These are phyloP conservation scores for Mariannaea sp. DNA, from an alignment of 2,329 filamentous ascomycete genomes.

Conservation along the genomic window DNA sequence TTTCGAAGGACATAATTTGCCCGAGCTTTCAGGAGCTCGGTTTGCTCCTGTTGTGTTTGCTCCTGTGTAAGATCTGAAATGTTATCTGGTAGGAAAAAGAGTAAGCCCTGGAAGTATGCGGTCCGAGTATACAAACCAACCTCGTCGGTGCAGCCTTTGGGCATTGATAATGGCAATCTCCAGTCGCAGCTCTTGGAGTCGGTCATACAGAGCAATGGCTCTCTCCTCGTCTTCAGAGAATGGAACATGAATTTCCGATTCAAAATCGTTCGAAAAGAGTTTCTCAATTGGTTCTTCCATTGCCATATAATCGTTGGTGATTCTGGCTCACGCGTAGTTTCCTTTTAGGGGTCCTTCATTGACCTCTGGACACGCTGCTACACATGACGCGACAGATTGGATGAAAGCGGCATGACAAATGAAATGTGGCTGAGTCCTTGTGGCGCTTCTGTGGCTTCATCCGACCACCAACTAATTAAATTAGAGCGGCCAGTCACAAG, in stretches of 20 bases:
- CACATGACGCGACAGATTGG: neutral
- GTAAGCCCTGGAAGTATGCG: conserved; percentile 17
- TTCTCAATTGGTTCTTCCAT: conserved; percentile 41
- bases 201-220: conserved; percentile 72
- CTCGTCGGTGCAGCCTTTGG: conserved; percentile 44
- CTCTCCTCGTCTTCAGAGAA: conserved; percentile 70
- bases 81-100: conserved; percentile 21
- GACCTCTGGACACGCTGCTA: neutral
- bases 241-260: conserved; percentile 50
- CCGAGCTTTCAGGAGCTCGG: conserved; percentile 70
- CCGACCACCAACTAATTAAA: too few relatives aligned
- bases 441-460: conserved; percentile 23
- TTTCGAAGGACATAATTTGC: conserved; percentile 72
- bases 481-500: conserved; percentile 38
- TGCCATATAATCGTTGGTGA: neutral
- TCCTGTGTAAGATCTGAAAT: conserved; percentile 50
- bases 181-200: conserved; percentile 71
- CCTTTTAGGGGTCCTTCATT: neutral
- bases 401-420: neutral
- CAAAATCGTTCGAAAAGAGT: conserved; percentile 33
- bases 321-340: neutral
- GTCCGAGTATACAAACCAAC: conserved; percentile 35
- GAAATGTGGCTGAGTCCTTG: conserved; percentile 25
- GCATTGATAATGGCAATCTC: conserved; percentile 70
- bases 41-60: conserved; percentile 62